Conservation (phyloP, 2,329 filamentous ascomycete genomes). For the Aspergillus pseudoterreus region DNA sequence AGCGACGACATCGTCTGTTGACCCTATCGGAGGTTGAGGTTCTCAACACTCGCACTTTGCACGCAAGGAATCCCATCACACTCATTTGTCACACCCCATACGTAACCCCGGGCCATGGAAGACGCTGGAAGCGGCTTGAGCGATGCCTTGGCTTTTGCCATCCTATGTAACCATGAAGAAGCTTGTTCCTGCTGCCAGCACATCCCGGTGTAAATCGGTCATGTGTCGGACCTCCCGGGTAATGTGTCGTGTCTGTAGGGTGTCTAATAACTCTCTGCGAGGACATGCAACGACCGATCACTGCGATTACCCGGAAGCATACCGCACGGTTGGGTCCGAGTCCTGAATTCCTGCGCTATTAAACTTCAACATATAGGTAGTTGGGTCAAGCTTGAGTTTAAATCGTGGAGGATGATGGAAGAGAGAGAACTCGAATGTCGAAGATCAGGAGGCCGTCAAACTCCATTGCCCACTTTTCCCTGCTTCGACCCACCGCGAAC, state of each 20-base stretch:
- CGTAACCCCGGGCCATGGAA: too few species aligned
- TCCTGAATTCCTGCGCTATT: not conserved
- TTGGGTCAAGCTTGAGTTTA: slow-evolving; percentile 3
- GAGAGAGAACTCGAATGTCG: not conserved
- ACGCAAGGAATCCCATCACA: too few species aligned
- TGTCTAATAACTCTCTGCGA: too few species aligned
- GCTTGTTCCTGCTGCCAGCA: too few species aligned
- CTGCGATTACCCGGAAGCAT: not conserved
- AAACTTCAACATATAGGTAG: not conserved
- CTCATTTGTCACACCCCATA: too few species aligned
- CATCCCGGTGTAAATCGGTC: too few species aligned
- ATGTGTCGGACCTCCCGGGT: too few species aligned
- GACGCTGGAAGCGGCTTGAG: too few species aligned
- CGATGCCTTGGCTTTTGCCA: too few species aligned
- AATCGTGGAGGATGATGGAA: not conserved
- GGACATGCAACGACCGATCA: too few species aligned
- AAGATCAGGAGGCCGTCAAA: not conserved
- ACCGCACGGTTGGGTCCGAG: not conserved
- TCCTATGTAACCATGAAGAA: too few species aligned
- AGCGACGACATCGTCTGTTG: not conserved
- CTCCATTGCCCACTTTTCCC: not conserved
- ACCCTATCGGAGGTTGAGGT: not conserved
- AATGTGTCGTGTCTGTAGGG: too few species aligned
- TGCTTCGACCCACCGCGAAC: not conserved
- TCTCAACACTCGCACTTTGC: not conserved